Conservation (phyloP, 306 rosid species). For the Cucumis melo region DNA sequence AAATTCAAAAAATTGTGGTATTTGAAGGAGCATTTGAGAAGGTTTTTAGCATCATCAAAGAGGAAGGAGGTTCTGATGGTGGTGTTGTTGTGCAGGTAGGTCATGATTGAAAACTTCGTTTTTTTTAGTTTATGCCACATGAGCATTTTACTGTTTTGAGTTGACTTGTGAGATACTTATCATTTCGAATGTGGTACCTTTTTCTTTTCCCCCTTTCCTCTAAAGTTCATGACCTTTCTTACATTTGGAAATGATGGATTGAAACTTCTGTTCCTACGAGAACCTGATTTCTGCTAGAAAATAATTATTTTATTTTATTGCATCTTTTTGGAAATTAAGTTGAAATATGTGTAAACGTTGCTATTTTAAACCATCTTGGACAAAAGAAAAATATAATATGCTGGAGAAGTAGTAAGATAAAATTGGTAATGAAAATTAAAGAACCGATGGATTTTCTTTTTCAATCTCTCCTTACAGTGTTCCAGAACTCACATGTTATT, state of each 20-base stretch:
- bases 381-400: no score
- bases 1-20: slow-evolving; percentile 92
- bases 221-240: not conserved
- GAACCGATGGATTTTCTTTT: no score
- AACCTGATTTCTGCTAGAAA: not conserved
- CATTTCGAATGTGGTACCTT: not conserved
- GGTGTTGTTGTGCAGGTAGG: slow-evolving; percentile 97
- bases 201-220: not conserved
- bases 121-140: not conserved
- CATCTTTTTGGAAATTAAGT: not conserved
- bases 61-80: slow-evolving; percentile 94
- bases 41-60: slow-evolving; percentile 78
- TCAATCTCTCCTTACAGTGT: no score
- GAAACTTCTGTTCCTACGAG: not conserved
- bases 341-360: not conserved
- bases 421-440: no score
- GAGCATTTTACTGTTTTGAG: slow-evolving; percentile 1
- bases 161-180: not conserved
- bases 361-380: not conserved
- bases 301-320: not conserved
- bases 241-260: not conserved
- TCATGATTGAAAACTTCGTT: slow-evolving; percentile 4
- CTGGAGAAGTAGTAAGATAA: no score
- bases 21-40: slow-evolving; percentile 96
- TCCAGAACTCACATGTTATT: no score